These are phyloP conservation scores for Paramyrothecium sp. DNA, from an alignment of 2,329 filamentous ascomycete genomes.

Conservation along the genomic window DNA sequence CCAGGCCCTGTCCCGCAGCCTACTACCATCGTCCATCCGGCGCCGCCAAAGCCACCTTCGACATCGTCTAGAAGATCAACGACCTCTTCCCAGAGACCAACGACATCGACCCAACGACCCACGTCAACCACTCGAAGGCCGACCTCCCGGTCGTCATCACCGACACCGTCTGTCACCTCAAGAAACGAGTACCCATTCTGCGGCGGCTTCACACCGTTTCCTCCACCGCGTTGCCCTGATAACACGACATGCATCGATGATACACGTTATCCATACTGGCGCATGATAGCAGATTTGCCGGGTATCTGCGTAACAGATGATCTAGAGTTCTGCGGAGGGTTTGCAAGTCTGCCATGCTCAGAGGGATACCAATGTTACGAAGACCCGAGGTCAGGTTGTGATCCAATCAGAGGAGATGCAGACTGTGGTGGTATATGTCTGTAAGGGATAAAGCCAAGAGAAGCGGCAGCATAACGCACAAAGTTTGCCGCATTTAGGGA, in stretches of 20 bases:
- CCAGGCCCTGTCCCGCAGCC: background rate
- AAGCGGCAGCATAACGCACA: too few relatives aligned
- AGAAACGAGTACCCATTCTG: background rate
- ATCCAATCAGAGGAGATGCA: background rate
- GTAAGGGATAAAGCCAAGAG: conserved; percentile 1
- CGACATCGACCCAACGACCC: background rate
- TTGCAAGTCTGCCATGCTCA: background rate
- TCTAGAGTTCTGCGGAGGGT: background rate
- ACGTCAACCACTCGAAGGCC: background rate
- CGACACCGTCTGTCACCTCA: background rate
- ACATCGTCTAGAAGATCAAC: background rate
- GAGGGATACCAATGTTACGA: background rate
- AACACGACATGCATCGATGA: background rate
- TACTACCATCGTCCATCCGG: background rate
- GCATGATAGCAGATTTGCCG: background rate
- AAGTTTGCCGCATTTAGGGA: too few relatives aligned
- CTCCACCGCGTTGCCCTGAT: background rate
- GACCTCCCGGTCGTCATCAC: background rate
- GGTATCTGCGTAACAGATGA: background rate
- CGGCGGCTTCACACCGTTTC: background rate
- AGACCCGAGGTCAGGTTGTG: background rate
- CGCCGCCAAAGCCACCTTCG: background rate
- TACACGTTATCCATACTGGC: background rate
- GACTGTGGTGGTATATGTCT: background rate
- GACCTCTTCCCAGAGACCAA: background rate